Percentiles rank a stretch among this genome's conserved stretches.
Conservation (phyloP, 2,329 filamentous ascomycete genomes). For the Cladophialophora carrionii region DNA sequence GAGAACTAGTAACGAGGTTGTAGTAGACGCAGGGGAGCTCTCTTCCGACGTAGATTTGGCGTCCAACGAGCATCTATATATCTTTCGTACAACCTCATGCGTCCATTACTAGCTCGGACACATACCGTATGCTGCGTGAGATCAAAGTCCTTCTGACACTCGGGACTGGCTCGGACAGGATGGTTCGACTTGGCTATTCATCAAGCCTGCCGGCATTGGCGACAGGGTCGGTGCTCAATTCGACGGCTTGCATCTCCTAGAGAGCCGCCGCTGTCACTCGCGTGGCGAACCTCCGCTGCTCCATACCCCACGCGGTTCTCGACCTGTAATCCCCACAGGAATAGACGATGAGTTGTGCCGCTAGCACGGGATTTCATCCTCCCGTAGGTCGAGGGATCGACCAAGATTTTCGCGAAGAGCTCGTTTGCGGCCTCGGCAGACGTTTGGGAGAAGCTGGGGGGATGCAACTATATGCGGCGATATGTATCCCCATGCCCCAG, state of each 20-base stretch:
- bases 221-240: not conserved
- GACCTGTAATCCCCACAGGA: not conserved
- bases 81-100: not conserved
- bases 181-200: not conserved
- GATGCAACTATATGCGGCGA: constrained; percentile 1
- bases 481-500: not conserved
- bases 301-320: constrained; percentile 1
- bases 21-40: not conserved
- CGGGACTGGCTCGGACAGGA: not conserved
- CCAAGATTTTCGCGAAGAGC: not conserved
- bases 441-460: not conserved
- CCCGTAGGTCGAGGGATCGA: not conserved
- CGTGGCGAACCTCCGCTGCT: not conserved
- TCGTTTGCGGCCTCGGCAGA: not conserved
- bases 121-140: not conserved
- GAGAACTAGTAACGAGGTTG: not conserved
- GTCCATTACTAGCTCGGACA: not conserved
- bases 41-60: not conserved
- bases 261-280: not conserved
- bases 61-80: not conserved
- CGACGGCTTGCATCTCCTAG: not conserved
- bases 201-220: not conserved
- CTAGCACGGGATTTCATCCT: not conserved
- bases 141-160: not conserved
- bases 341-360: not conserved